Percentiles rank a stretch among this genome's conserved stretches.
These are phyloP conservation scores for Podospora conica DNA, from an alignment of 495 filamentous ascomycete genomes.

Conservation along the genomic window DNA sequence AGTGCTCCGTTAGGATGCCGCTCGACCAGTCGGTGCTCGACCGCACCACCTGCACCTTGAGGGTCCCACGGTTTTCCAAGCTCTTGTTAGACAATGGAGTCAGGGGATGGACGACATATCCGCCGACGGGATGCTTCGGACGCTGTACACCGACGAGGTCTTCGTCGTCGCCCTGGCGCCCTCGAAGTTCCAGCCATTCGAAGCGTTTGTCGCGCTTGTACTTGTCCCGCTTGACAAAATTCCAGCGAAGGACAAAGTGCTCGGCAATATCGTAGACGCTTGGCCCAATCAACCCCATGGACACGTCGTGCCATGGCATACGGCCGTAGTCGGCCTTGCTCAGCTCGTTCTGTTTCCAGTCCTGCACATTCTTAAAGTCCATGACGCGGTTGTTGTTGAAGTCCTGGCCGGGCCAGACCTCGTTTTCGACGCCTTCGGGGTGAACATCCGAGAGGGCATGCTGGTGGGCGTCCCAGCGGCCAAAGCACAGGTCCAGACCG, in stretches of 20 bases:
- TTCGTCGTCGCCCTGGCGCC: slow-evolving; percentile 73
- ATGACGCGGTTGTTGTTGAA: slow-evolving; percentile 94
- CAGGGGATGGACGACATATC: slow-evolving; percentile 77
- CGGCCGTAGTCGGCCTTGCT: slow-evolving; percentile 86
- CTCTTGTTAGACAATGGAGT: slow-evolving; percentile 49
- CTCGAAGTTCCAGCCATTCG: slow-evolving; percentile 77
- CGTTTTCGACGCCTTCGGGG: slow-evolving; percentile 70
- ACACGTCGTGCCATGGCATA: slow-evolving; percentile 97
- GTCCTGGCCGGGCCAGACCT: slow-evolving; percentile 92
- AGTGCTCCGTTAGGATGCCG: slow-evolving; percentile 81
- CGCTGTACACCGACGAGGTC: slow-evolving; percentile 81
- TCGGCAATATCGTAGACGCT: slow-evolving; percentile 93
- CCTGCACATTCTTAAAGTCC: slow-evolving; percentile 85
- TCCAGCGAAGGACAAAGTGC: slow-evolving; percentile 94
- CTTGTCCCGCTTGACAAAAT: slow-evolving; percentile 94
- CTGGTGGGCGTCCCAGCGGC: slow-evolving; percentile 82
- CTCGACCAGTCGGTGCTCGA: slow-evolving; percentile 94
- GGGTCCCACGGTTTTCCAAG: slow-evolving; percentile 53
- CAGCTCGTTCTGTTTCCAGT: slow-evolving; percentile 92
- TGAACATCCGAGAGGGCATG: slow-evolving; percentile 85
- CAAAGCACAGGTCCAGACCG: slow-evolving; percentile 93
- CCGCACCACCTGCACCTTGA: slow-evolving; percentile 76
- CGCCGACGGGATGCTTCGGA: slow-evolving; percentile 77
- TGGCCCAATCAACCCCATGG: slow-evolving; percentile 82
- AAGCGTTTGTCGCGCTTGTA: slow-evolving; percentile 79